Base-by-base conservation (phyloP, 177 flowering plant species). In the Vitis hybrid region DNA sequence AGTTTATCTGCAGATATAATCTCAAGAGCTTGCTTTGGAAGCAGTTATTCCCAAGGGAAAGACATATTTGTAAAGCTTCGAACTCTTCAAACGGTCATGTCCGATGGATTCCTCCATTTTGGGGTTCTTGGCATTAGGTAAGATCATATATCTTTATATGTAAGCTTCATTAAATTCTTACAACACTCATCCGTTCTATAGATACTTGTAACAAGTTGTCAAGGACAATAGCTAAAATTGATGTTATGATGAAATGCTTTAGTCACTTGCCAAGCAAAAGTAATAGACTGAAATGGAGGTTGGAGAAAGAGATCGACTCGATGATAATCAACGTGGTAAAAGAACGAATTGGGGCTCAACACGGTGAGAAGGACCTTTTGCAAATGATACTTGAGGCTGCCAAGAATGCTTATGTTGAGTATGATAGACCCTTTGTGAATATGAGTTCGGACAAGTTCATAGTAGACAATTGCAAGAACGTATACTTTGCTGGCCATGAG, bases 401-500 rank as follows among this genome's bases (percentile, higher is more conserved):
- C 2, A 68, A 69, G 55, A 69, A 17, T 35, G 3, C 41, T 63
- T 51, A n/a, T 65, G 71, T 55, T 14, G 81, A 73, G 13, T 7
- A 50, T 35, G 70, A 73, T 48, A 72, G 48, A 57, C 48, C 60
- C 3, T 53, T 68, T 15, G 68, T 59, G 2, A 48, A 77, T 6
- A 50, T 77, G 3, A 48, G 69, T 12, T 55, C 32, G 0, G 79
- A 81, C 62, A 79, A 71, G 67, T 85, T 85, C 74, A 82, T 87
- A 13, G 79, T 84, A 2, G 91, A 86, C 63, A 88, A 88, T 21
- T 85, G 88, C 82, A 87, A 86, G 79, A 84, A 63, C 63, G 77
- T 88, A 13, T 88, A 80, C 80, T 83, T 88, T 73, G 91, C 91
- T 65, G 91, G 89, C 46, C 81, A 84, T 63, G 89, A 88, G 68